Base-by-base conservation (phyloP, 768 basidiomycete genomes). In the Ramaria rubella region DNA sequence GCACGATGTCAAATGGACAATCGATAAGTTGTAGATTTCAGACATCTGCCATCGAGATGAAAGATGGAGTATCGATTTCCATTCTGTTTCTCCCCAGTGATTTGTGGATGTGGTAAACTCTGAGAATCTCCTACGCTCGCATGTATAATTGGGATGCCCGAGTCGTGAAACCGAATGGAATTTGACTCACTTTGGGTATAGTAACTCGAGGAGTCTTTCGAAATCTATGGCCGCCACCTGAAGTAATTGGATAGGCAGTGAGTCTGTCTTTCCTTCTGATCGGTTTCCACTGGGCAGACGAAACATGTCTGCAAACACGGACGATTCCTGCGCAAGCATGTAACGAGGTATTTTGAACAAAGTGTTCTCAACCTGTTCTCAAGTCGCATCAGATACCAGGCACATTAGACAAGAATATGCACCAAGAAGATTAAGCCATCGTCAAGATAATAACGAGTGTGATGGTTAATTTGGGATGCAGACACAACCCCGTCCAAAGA, bases 1-100 rank as follows among this genome's bases (percentile, higher is more conserved):
- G 17, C 36, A 21, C 14, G 3, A n/a, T 15, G 21, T 54, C 27
- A 54, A n/a, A 48, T 40, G 7, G 8, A 14, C 30, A 19, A 54
- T 24, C 9, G 52, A 34, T 12, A 48, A 5, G 15, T n/a, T 14
- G 15, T 29, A 23, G n/a, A 54, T 29, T 17, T 43, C 43, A 14
- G 5, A 5, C 52, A 54, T 54, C 5, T 26, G 1, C 52, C 52
- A 54, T n/a, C 15, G 8, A 34, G 36, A 26, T 26, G 52, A 34
- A 11, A 54, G 52, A 40, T 6, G 19, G n/a, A 54, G 52, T 24
- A 54, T 33, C 9, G 52, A 45, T 12, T 9, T 31, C 52, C 52
- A 54, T n/a, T 54, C 52, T 42, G 7, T 11, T 24, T 21, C 23
- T 1, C 27, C 26, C 52, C 52, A 54, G 43, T 42, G 2, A n/a